Evolutionary conservation across 2,329 filamentous ascomycete species (phyloP).

Genomic region (Colletotrichum tamarilloi): DNA sequence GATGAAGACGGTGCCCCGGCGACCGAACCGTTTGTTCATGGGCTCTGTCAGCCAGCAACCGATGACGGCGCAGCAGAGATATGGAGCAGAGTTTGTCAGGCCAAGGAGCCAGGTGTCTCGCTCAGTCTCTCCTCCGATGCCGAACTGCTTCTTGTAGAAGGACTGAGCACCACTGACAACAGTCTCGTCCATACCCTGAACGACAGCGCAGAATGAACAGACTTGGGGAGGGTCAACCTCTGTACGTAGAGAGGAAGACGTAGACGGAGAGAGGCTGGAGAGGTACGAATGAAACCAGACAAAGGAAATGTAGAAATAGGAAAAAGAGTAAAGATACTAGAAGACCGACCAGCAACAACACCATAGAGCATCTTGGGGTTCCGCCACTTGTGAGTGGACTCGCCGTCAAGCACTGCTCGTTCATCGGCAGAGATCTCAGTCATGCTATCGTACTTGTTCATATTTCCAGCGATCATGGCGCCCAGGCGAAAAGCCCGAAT

Average conservation of each 20-base stretch:
- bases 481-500: constrained; percentile 69
- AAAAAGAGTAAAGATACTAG: too few species aligned
- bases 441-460: constrained; percentile 60
- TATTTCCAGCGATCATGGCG: constrained; percentile 66
- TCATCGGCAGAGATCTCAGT: constrained; percentile 69
- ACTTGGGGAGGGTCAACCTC: constrained; percentile 43
- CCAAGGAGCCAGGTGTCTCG: constrained; percentile 68
- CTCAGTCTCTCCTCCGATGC: constrained; percentile 64
- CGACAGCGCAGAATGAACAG: constrained; percentile 75
- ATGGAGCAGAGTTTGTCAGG: constrained; percentile 70
- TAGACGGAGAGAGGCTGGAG: neutral
- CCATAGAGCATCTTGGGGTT: constrained; percentile 75
- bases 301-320: too few species aligned
- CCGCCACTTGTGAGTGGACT: constrained; percentile 74
- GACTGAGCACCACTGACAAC: constrained; percentile 72
- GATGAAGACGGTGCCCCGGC: constrained; percentile 77
- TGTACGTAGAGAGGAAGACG: neutral
- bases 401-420: constrained; percentile 65
- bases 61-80: constrained; percentile 74
- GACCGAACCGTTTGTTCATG: constrained; percentile 76
- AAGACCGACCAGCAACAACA: constrained; percentile 63
- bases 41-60: constrained; percentile 81
- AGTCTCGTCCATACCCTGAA: constrained; percentile 75
- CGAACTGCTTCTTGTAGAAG: constrained; percentile 58
- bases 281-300: neutral